Evolutionary conservation across 2,329 filamentous ascomycete genomes (phyloP).

Genomic region (Colletotrichum liaoningense): DNA sequence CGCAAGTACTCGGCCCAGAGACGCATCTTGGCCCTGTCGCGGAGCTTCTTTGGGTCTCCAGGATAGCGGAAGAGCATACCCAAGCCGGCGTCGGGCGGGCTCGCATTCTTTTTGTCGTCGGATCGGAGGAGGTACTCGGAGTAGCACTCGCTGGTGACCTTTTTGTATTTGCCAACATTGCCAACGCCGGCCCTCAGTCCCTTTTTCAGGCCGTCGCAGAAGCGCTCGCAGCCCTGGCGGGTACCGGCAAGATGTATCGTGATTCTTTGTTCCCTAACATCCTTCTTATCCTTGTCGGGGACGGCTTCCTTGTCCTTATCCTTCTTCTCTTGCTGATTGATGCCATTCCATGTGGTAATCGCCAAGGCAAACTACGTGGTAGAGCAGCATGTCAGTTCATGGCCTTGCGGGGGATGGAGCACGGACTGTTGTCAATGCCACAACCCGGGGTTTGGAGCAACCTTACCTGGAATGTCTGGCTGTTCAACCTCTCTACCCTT

Average conservation of each 20-base stretch:
- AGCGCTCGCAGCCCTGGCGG: slow-evolving; percentile 89
- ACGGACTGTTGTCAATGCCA: slow-evolving; percentile 17
- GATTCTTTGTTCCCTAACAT: slow-evolving; percentile 79
- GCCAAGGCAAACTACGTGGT: slow-evolving; percentile 81
- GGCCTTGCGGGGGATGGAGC: slow-evolving; percentile 2
- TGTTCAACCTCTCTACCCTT: slow-evolving; percentile 91
- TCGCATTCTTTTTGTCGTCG: slow-evolving; percentile 70
- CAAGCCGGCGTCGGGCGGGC: slow-evolving; percentile 89
- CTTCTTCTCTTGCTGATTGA: slow-evolving; percentile 62
- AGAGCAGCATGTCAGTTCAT: slow-evolving; percentile 16
- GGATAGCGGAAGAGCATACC: slow-evolving; percentile 95
- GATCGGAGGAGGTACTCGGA: slow-evolving; percentile 83
- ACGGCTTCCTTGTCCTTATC: slow-evolving; percentile 53
- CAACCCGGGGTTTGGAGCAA: not conserved
- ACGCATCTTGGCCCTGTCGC: slow-evolving; percentile 96
- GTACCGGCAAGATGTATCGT: slow-evolving; percentile 92
- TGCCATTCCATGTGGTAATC: slow-evolving; percentile 93
- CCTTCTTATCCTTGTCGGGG: slow-evolving; percentile 48
- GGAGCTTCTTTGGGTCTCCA: slow-evolving; percentile 91
- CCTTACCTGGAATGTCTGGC: slow-evolving; percentile 82
- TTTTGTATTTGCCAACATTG: slow-evolving; percentile 85
- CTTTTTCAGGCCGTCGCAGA: slow-evolving; percentile 95
- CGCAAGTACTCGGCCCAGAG: slow-evolving; percentile 96
- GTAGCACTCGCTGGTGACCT: slow-evolving; percentile 86
- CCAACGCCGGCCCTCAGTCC: slow-evolving; percentile 88